Evolutionary conservation across 2,329 filamentous ascomycete genomes (phyloP).

Genomic region (Exophiala dermatitidis): DNA sequence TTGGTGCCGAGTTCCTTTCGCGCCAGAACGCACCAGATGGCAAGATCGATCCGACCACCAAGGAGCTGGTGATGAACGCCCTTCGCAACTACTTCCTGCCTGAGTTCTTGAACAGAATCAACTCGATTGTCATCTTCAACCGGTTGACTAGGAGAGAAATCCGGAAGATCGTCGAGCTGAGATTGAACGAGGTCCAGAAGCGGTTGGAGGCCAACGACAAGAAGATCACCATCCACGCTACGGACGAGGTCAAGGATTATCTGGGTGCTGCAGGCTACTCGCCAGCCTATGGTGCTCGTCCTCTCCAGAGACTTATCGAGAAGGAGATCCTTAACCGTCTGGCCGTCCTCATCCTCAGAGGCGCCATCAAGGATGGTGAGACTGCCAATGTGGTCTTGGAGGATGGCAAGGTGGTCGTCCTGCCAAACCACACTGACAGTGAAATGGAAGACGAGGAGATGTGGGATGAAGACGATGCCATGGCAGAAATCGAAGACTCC

Average conservation of each 20-base stretch:
- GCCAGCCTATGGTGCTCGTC: constrained; percentile 87
- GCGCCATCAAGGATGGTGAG: constrained; percentile 80
- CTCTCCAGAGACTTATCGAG: constrained; percentile 83
- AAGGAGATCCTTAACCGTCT: constrained; percentile 93
- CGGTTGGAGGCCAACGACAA: constrained; percentile 77
- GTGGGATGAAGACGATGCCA: constrained; percentile 69
- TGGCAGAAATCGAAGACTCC: constrained; percentile 61
- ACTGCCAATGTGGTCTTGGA: constrained; percentile 68
- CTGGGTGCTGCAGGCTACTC: constrained; percentile 87
- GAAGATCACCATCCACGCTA: constrained; percentile 76
- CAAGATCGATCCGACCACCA: constrained; percentile 74
- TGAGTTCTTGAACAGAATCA: constrained; percentile 98
- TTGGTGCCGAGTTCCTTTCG: constrained; percentile 88
- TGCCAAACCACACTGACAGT: constrained; percentile 69
- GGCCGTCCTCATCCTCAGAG: constrained; percentile 82
- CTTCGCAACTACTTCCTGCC: constrained; percentile 95
- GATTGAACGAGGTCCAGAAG: constrained; percentile 81
- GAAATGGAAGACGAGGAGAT: constrained; percentile 63
- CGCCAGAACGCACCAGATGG: constrained; percentile 72
- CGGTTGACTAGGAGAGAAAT: constrained; percentile 84
- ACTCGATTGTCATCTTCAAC: constrained; percentile 95
- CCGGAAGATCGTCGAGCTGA: constrained; percentile 88
- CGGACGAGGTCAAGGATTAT: constrained; percentile 83
- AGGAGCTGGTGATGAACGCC: constrained; percentile 82
- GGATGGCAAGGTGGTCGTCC: constrained; percentile 62